phyloP scores from a whole-genome alignment of 306 rosid genomes.

The Elaeagnus macrophylla region DNA sequence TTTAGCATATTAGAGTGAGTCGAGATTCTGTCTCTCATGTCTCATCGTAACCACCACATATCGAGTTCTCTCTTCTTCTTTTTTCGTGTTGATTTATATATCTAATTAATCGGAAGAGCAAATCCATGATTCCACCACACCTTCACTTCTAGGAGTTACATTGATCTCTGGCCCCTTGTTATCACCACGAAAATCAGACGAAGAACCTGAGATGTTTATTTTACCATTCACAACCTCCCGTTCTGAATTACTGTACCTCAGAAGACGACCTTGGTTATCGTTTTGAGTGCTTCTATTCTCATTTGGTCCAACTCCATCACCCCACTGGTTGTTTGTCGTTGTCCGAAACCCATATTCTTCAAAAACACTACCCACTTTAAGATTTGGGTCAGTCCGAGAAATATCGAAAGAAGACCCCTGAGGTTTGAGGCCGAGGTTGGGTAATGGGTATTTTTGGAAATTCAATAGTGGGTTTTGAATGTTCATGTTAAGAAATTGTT shows the following conservation, averaged over 20 bases:
- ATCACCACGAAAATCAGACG: slow-evolving; percentile 15
- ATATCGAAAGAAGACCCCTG: neutral
- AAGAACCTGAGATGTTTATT: too few species aligned
- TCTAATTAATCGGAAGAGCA: slow-evolving; percentile 68
- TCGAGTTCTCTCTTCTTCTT: slow-evolving; percentile 2
- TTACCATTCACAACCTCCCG: slow-evolving; percentile 17
- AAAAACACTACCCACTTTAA: slow-evolving; percentile 28
- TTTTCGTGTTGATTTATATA: slow-evolving; percentile 1
- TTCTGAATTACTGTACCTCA: slow-evolving; percentile 13
- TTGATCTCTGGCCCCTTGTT: slow-evolving; percentile 35
- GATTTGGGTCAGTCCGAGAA: slow-evolving; percentile 22
- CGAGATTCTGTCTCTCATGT: slow-evolving; percentile 32
- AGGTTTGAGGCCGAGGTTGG: neutral
- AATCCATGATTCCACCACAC: slow-evolving; percentile 94
- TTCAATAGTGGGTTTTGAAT: slow-evolving; percentile 45
- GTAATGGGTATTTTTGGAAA: slow-evolving; percentile 33
- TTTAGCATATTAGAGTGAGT: slow-evolving; percentile 27
- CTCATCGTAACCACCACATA: slow-evolving; percentile 19
- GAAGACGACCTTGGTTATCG: slow-evolving; percentile 1
- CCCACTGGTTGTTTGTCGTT: slow-evolving; percentile 25
- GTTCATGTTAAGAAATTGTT: slow-evolving; percentile 19
- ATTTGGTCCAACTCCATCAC: slow-evolving; percentile 2
- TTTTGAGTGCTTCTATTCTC: slow-evolving; percentile 13
- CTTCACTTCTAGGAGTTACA: slow-evolving; percentile 50
- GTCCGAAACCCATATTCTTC: slow-evolving; percentile 54